Percentiles rank a stretch among this genome's conserved stretches.
Evolutionary conservation across 2,329 filamentous ascomycete species (phyloP).

Genomic region (Penicillium olsonii): DNA sequence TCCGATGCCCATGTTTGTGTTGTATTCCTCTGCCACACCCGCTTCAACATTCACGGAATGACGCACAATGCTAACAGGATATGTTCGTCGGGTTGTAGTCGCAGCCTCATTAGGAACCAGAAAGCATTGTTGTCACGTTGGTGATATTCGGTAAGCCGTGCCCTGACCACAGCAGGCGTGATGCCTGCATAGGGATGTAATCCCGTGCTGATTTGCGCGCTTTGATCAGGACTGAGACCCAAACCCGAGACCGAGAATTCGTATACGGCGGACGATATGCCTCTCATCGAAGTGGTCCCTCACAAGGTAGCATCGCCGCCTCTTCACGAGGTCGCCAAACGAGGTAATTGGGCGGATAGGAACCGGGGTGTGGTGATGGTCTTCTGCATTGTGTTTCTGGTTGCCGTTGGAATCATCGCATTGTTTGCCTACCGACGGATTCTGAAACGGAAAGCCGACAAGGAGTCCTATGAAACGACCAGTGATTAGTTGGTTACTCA

Average conservation of each 20-base stretch:
- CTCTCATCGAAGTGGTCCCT: slow-evolving; percentile 30
- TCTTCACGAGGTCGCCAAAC: slow-evolving; percentile 38
- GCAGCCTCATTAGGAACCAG: too few relatives aligned
- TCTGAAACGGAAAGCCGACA: slow-evolving; percentile 32
- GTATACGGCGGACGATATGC: slow-evolving; percentile 16
- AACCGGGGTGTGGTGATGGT: slow-evolving; percentile 65
- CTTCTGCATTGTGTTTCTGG: slow-evolving; percentile 61
- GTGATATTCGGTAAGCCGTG: neutral
- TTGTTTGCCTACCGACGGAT: slow-evolving; percentile 54
- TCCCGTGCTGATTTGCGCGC: neutral
- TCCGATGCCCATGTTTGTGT: neutral
- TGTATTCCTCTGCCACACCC: neutral
- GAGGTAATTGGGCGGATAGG: slow-evolving; percentile 50
- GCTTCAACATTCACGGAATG: too few relatives aligned
- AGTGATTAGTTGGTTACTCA: neutral
- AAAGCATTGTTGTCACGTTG: too few relatives aligned
- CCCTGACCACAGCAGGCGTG: neutral
- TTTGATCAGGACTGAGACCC: neutral
- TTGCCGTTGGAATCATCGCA: slow-evolving; percentile 52
- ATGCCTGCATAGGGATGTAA: neutral
- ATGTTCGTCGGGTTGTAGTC: too few relatives aligned
- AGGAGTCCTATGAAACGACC: slow-evolving; percentile 22
- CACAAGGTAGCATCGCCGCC: slow-evolving; percentile 7
- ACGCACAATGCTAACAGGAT: too few relatives aligned
- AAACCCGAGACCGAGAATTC: neutral